Percentiles rank a stretch among this genome's conserved stretches.
phyloP scores from a whole-genome alignment of 2,329 filamentous ascomycete genomes.

The Pestalotiopsis sp. region DNA sequence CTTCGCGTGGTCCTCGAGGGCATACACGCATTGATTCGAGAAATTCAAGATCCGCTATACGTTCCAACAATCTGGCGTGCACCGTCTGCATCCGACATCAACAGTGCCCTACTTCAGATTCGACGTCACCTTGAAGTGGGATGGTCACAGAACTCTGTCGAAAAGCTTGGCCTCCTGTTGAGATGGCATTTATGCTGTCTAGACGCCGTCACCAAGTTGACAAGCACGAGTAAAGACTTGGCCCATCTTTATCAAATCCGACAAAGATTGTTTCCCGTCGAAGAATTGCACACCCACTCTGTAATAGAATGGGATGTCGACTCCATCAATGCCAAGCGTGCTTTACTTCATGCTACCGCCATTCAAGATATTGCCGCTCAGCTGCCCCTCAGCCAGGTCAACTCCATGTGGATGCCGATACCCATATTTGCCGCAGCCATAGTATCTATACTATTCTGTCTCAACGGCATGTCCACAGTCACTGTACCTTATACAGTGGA shows the following conservation, averaged over 20 bases:
- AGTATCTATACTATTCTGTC: conserved; percentile 2
- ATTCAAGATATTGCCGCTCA: conserved; percentile 8
- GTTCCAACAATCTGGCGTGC: neutral
- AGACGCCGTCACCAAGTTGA: neutral
- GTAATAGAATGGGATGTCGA: neutral
- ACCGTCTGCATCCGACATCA: neutral
- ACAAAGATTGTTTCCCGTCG: neutral
- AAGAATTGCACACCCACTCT: neutral
- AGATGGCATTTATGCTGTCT: conserved; percentile 7
- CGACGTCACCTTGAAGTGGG: neutral
- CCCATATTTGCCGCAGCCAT: conserved; percentile 9
- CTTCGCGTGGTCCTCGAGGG: conserved; percentile 11
- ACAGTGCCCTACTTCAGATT: neutral
- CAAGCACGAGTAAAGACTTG: neutral
- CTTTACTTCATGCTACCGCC: conserved; percentile 8
- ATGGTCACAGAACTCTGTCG: neutral
- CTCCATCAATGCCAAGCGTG: conserved; percentile 2
- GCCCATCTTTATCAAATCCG: neutral
- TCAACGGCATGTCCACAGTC: conserved; percentile 3
- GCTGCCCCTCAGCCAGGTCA: conserved; percentile 4
- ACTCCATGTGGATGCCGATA: conserved; percentile 11
- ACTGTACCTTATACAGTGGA: conserved; percentile 3
- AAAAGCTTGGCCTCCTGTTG: conserved; percentile 2
- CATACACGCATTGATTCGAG: neutral
- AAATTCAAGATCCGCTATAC: conserved; percentile 1